Evolutionary conservation across 1,139 yeast species (phyloP).

Genomic region (Debaryomyces coudertii): DNA sequence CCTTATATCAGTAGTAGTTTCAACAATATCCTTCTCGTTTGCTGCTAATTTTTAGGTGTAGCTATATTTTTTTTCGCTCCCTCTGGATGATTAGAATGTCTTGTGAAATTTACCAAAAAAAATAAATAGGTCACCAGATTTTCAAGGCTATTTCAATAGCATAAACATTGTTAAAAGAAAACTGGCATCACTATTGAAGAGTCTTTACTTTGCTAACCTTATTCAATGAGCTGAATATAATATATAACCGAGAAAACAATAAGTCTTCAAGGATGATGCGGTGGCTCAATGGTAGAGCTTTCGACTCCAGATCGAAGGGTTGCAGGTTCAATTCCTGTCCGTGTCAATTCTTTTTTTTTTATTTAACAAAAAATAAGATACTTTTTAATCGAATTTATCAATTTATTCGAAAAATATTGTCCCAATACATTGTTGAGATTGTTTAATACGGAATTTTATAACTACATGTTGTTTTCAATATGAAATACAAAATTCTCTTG

Average conservation of each 20-base stretch:
- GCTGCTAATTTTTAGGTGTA: neutral
- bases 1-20: neutral
- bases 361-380: too few species aligned
- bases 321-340: slow-evolving; percentile 44
- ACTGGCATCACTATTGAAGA: neutral
- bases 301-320: slow-evolving; percentile 67
- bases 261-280: slow-evolving; percentile 68
- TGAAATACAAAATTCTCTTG: too few species aligned
- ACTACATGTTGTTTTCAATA: neutral
- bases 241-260: too few species aligned
- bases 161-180: neutral
- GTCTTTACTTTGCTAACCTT: too few species aligned
- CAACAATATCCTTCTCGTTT: neutral
- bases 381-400: too few species aligned
- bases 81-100: neutral
- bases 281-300: slow-evolving; percentile 95
- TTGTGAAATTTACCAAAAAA: neutral
- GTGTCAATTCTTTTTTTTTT: slow-evolving; percentile 29
- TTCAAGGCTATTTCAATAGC: neutral
- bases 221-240: too few species aligned
- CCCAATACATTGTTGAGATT: too few species aligned
- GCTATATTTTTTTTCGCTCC: neutral
- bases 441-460: too few species aligned
- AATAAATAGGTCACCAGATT: neutral
- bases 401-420: too few species aligned